Evolutionary conservation across 176 grass and related monocot genomes (phyloP).

Genomic region (Juncus effusus): DNA sequence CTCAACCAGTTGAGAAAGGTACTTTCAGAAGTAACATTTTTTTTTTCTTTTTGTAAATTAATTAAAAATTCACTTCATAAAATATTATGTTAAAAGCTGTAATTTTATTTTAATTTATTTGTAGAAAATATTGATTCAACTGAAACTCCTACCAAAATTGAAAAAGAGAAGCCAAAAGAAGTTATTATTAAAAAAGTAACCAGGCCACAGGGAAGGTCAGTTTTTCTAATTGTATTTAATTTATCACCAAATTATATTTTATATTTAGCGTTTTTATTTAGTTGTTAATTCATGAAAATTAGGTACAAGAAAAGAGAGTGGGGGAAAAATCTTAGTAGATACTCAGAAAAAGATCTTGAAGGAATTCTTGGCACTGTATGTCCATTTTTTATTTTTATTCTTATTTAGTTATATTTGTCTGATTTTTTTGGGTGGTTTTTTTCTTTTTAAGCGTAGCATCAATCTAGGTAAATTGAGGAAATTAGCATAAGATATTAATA

Average conservation of each 20-base stretch:
- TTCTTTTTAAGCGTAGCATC: too few relatives aligned
- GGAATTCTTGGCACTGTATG: constrained; percentile 74
- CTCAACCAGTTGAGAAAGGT: constrained; percentile 59
- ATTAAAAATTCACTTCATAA: neutral
- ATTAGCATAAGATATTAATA: too few relatives aligned
- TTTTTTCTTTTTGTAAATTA: neutral
- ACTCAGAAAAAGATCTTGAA: constrained; percentile 91
- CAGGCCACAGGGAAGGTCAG: constrained; percentile 82
- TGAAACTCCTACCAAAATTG: constrained; percentile 38
- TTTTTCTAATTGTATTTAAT: constrained; percentile 4
- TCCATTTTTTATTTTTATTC: constrained; percentile 15
- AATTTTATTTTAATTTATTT: constrained; percentile 14
- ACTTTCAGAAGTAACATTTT: constrained; percentile 3
- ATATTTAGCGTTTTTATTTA: constrained; percentile 15
- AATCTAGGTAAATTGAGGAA: too few relatives aligned
- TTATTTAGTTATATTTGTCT: neutral
- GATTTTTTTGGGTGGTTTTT: neutral
- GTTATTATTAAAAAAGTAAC: constrained; percentile 54
- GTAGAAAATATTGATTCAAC: constrained; percentile 40
- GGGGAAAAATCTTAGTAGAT: constrained; percentile 64
- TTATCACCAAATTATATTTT: neutral
- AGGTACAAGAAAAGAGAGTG: constrained; percentile 96
- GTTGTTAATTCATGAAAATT: neutral
- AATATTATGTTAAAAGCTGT: neutral
- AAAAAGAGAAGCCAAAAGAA: constrained; percentile 41